A percentile compares a stretch with the other conserved stretches of the same genome.
phyloP scores from a whole-genome alignment of 352 stramenopile species.

The Achlya hypogyna region DNA sequence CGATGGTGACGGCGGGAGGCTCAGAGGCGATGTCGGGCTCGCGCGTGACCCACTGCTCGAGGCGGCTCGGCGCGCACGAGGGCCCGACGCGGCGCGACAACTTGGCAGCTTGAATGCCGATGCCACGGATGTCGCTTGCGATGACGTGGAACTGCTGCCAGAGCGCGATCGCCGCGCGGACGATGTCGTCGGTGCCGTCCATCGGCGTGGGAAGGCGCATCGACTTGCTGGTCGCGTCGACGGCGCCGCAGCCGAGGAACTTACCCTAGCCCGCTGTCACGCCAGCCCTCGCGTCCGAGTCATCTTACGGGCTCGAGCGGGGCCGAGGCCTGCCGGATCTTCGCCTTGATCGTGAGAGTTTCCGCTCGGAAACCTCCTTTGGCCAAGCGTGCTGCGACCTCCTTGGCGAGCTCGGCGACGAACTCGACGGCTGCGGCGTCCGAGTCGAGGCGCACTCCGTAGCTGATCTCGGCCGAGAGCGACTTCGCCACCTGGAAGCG shows the following conservation, averaged over 20 bases:
- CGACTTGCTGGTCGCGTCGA: slow-evolving; percentile 79
- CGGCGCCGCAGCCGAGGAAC: slow-evolving; percentile 80
- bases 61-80: background rate
- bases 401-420: slow-evolving; percentile 62
- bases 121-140: slow-evolving; percentile 50
- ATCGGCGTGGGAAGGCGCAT: slow-evolving; percentile 48
- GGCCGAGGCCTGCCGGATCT: slow-evolving; percentile 58
- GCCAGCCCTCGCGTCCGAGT: too few species aligned
- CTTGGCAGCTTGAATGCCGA: slow-evolving; percentile 72
- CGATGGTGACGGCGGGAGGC: too few species aligned
- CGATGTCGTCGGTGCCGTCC: slow-evolving; percentile 43
- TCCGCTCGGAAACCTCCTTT: slow-evolving; percentile 45
- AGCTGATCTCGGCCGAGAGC: slow-evolving; percentile 89
- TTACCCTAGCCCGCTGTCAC: slow-evolving; percentile 35
- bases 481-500: slow-evolving; percentile 73
- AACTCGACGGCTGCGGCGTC: slow-evolving; percentile 72
- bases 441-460: slow-evolving; percentile 84
- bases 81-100: background rate
- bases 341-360: slow-evolving; percentile 76
- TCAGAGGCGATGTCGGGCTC: background rate
- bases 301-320: slow-evolving; percentile 49
- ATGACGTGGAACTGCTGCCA: slow-evolving; percentile 52
- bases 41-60: background rate
- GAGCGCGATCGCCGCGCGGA: slow-evolving; percentile 41
- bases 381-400: slow-evolving; percentile 54